Evolutionary conservation across 345 rosid species (phyloP).

Genomic region (Eucalyptus coolabah): DNA sequence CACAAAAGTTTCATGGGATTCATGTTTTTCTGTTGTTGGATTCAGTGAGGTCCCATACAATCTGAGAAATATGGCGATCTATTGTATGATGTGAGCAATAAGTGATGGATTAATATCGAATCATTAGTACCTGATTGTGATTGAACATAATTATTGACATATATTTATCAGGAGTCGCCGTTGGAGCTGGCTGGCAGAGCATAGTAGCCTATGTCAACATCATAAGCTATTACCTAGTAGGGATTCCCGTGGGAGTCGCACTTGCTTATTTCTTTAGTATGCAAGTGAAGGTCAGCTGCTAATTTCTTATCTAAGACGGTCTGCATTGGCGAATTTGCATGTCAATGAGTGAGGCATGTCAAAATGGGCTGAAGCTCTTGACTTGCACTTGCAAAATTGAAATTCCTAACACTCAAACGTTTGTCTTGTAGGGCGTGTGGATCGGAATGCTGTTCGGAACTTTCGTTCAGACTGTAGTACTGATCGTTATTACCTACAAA

Average conservation of each 20-base stretch:
- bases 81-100: not conserved
- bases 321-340: not conserved
- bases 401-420: not conserved
- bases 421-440: constrained; percentile 57
- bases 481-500: constrained; percentile 32
- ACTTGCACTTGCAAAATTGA: not conserved
- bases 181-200: constrained; percentile 85
- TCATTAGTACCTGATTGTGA: not conserved
- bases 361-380: not conserved
- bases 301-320: not conserved
- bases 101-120: not conserved
- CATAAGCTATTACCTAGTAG: constrained; percentile 59
- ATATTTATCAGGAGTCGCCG: constrained; percentile 48
- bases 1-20: not conserved
- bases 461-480: constrained; percentile 47
- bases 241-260: constrained; percentile 51
- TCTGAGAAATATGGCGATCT: not conserved
- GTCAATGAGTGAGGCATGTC: not conserved
- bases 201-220: constrained; percentile 63
- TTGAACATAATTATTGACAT: not conserved
- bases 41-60: not conserved
- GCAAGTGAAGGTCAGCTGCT: constrained; percentile 47
- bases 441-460: constrained; percentile 70
- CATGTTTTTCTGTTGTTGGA: not conserved
- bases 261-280: constrained; percentile 40